These are phyloP conservation scores for Trichoderma oligosporum DNA, from an alignment of 2,329 filamentous ascomycete species.

Conservation along the genomic window DNA sequence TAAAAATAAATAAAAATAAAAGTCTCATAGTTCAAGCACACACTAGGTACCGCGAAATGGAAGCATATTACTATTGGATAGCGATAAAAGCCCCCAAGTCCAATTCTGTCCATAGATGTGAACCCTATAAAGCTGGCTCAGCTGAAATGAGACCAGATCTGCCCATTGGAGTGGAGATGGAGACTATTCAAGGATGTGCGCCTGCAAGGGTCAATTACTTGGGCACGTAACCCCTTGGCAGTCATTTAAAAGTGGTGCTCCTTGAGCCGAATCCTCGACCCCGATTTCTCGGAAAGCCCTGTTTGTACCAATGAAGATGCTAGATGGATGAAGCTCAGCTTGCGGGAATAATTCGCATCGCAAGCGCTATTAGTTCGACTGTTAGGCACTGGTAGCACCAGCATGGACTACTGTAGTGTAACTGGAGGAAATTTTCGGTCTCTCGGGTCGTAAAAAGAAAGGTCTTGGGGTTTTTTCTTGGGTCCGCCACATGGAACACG, in stretches of 20 bases:
- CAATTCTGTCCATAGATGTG: neutral
- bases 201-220: slow-evolving; percentile 2
- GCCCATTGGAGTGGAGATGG: slow-evolving; percentile 2
- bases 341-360: neutral
- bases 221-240: neutral
- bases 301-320: neutral
- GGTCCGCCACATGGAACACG: neutral
- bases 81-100: too few species aligned
- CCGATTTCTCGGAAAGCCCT: neutral
- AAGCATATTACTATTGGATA: too few species aligned
- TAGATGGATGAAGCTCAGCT: neutral
- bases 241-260: neutral
- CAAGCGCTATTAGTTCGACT: neutral
- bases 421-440: neutral
- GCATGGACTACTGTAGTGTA: neutral
- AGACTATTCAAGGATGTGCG: slow-evolving; percentile 12
- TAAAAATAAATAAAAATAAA: too few species aligned
- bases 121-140: neutral
- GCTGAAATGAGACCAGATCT: slow-evolving; percentile 1
- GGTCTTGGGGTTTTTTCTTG: neutral
- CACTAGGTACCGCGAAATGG: too few species aligned
- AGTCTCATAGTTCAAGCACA: too few species aligned
- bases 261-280: neutral
- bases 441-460: neutral
- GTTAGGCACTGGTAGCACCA: neutral